phyloP scores from a whole-genome alignment of 148 eudicot genomes.

The Camellia lanceoleosa region DNA sequence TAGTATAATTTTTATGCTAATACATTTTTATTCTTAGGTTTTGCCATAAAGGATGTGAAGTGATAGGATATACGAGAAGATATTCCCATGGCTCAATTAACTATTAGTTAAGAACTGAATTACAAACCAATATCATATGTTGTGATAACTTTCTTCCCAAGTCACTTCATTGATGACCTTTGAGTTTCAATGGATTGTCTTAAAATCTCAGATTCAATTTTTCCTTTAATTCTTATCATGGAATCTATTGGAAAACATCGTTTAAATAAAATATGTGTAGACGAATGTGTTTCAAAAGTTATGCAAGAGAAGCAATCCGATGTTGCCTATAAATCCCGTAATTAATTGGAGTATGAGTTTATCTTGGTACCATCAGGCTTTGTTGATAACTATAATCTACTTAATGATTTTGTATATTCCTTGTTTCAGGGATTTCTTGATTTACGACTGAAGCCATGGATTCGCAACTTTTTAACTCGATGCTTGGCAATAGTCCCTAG shows the following conservation, averaged over 20 bases:
- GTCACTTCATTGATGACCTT: background rate
- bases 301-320: background rate
- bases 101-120: background rate
- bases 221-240: background rate
- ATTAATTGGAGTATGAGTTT: background rate
- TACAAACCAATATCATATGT: background rate
- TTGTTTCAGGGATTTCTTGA: conserved; percentile 81
- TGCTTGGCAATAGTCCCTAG: conserved; percentile 94
- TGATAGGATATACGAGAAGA: background rate
- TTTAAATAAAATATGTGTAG: background rate
- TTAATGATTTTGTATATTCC: background rate
- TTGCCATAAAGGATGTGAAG: background rate
- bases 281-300: background rate
- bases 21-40: background rate
- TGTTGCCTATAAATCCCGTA: background rate
- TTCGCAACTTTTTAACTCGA: conserved; percentile 84
- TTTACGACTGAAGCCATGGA: conserved; percentile 83
- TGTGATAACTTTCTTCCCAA: background rate
- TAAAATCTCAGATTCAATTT: background rate
- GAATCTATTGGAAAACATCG: background rate
- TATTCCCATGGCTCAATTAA: background rate
- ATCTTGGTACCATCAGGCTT: background rate
- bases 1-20: background rate
- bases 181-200: background rate
- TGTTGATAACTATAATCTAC: background rate